A percentile compares a stretch with the other conserved stretches of the same genome.
Conservation (phyloP, 495 filamentous ascomycete genomes). For the Xylaria longipes region DNA sequence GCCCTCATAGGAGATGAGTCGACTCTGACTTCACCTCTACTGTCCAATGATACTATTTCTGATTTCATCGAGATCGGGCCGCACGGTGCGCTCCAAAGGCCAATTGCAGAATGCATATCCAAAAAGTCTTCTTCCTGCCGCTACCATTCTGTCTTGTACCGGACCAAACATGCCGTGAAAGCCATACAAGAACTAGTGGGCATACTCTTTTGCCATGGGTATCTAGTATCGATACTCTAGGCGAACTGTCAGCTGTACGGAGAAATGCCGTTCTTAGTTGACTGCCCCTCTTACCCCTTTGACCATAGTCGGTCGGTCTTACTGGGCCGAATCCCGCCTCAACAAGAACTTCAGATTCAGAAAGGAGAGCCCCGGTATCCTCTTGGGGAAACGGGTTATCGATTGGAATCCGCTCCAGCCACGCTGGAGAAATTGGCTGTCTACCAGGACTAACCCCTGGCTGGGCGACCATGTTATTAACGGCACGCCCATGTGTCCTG, state of each 20-base stretch:
- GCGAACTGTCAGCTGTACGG: background rate
- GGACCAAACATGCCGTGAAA: background rate
- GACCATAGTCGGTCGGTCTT: background rate
- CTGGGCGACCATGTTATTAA: background rate
- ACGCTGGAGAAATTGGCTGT: background rate
- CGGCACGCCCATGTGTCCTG: background rate
- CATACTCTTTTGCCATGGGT: background rate
- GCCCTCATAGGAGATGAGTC: background rate
- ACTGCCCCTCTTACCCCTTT: background rate
- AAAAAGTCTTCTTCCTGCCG: background rate
- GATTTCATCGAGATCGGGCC: background rate
- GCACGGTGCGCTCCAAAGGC: background rate
- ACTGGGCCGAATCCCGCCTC: background rate
- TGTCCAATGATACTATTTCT: background rate
- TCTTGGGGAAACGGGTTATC: background rate
- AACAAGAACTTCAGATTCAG: background rate
- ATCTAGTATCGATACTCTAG: background rate
- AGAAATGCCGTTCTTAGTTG: background rate
- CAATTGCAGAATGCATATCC: background rate
- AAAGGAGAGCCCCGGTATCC: background rate
- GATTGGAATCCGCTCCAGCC: background rate
- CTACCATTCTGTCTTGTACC: background rate
- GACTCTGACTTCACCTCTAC: background rate
- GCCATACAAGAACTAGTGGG: background rate
- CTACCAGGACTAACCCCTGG: background rate